Conservation (phyloP, 1,284 basidiomycete species). For the Phellopilus nigrolimitatus region DNA sequence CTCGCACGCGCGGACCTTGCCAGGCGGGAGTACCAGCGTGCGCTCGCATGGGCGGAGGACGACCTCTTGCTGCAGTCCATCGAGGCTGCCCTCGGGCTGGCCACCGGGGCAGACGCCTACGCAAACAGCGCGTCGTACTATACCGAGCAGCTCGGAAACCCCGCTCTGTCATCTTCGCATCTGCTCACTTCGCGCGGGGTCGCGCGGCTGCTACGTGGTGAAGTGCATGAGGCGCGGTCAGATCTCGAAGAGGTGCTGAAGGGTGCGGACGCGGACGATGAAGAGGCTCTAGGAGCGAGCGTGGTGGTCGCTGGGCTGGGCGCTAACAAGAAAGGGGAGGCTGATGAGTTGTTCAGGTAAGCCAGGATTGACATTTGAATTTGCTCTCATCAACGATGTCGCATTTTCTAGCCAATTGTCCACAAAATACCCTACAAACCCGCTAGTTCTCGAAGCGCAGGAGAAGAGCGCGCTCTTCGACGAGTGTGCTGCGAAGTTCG, state of each 20-base stretch:
- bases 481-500: conserved; percentile 62
- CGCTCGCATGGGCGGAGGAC: conserved; percentile 85
- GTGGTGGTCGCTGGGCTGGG: conserved; percentile 65
- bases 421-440: conserved; percentile 58
- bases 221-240: conserved; percentile 77
- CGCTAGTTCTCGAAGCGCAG: conserved; percentile 58
- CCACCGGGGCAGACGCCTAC: conserved; percentile 73
- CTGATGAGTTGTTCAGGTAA: conserved; percentile 66
- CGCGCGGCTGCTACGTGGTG: conserved; percentile 76
- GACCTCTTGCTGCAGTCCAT: conserved; percentile 85
- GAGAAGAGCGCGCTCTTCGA: conserved; percentile 68
- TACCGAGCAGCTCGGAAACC: conserved; percentile 87
- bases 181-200: conserved; percentile 82
- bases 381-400: conserved; percentile 1
- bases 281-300: conserved; percentile 68
- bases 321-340: conserved; percentile 51
- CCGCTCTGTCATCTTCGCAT: conserved; percentile 69
- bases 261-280: conserved; percentile 45
- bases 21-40: conserved; percentile 76
- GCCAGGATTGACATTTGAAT: too few species aligned
- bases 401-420: conserved; percentile 46
- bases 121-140: conserved; percentile 78
- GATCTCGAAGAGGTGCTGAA: conserved; percentile 78
- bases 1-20: conserved; percentile 83
- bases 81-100: conserved; percentile 82